Conservation (phyloP, 1,284 basidiomycete genomes). For the Pyrrhoderma lamaoense region DNA sequence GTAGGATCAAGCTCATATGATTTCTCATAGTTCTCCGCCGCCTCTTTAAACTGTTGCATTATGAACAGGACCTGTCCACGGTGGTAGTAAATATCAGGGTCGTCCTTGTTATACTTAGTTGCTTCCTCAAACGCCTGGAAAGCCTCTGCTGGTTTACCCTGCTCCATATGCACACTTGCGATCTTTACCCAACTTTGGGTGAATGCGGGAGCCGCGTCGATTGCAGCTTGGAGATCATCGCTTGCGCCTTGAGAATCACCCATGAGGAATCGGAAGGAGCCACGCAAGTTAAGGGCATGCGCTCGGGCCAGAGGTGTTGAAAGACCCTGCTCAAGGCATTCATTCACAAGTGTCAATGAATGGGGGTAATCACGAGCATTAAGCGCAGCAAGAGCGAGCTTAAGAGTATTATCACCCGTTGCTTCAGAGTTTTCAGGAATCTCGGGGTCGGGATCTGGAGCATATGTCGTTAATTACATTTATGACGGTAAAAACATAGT, state of each 20-base stretch:
- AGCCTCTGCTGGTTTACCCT: slow-evolving; percentile 72
- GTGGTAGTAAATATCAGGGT: slow-evolving; percentile 98
- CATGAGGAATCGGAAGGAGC: slow-evolving; percentile 94
- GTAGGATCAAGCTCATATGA: slow-evolving; percentile 76
- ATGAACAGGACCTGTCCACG: slow-evolving; percentile 98
- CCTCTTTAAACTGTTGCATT: slow-evolving; percentile 82
- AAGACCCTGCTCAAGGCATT: slow-evolving; percentile 84
- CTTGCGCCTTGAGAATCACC: slow-evolving; percentile 84
- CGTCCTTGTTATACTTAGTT: slow-evolving; percentile 73
- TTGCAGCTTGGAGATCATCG: slow-evolving; percentile 74
- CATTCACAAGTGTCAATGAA: slow-evolving; percentile 74
- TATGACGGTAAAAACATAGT: not conserved
- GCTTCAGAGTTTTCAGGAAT: slow-evolving; percentile 68
- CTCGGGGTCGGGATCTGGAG: slow-evolving; percentile 16
- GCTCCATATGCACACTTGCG: slow-evolving; percentile 96
- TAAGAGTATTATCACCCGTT: slow-evolving; percentile 79
- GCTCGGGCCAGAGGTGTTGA: slow-evolving; percentile 74
- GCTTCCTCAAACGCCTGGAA: slow-evolving; percentile 92
- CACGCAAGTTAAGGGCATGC: slow-evolving; percentile 88
- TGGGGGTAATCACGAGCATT: slow-evolving; percentile 85
- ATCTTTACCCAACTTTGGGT: slow-evolving; percentile 96
- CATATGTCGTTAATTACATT: not conserved
- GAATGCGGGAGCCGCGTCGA: slow-evolving; percentile 67
- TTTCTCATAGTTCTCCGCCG: slow-evolving; percentile 86
- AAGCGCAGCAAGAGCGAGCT: slow-evolving; percentile 78